Percentiles rank a stretch among this genome's conserved stretches.
These are phyloP conservation scores for Oldenlandia corymbosa DNA, from an alignment of 257 asterid genomes.

Conservation along the genomic window DNA sequence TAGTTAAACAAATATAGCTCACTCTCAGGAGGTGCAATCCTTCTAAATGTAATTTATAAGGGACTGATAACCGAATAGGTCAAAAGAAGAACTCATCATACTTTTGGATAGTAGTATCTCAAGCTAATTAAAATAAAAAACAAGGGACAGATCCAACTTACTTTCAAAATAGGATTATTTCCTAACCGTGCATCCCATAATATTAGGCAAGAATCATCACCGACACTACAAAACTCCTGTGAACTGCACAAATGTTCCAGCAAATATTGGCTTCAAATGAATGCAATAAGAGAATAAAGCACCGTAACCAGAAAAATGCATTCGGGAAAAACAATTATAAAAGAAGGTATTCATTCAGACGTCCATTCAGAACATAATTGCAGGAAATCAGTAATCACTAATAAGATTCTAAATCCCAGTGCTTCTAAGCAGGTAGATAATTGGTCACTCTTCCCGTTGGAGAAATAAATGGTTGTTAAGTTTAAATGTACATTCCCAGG, in stretches of 20 bases:
- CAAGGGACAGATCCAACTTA: slow-evolving; percentile 20
- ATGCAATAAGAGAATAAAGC: not conserved
- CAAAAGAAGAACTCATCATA: too few species aligned
- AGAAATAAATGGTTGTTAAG: not conserved
- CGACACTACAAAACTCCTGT: slow-evolving; percentile 97
- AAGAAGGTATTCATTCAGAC: not conserved
- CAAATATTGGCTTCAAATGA: slow-evolving; percentile 17
- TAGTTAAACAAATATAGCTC: too few species aligned
- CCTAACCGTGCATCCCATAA: slow-evolving; percentile 95
- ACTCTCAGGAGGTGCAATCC: too few species aligned
- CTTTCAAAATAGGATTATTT: slow-evolving; percentile 68
- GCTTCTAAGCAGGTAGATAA: not conserved
- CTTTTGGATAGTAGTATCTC: too few species aligned
- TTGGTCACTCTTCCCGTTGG: not conserved
- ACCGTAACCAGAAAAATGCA: not conserved
- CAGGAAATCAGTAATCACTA: not conserved
- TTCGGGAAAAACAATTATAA: not conserved
- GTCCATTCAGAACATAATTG: not conserved
- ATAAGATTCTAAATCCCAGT: not conserved
- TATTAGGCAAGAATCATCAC: slow-evolving; percentile 96
- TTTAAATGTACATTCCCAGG: too few species aligned
- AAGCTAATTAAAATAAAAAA: too few species aligned
- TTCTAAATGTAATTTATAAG: too few species aligned
- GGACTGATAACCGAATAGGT: too few species aligned
- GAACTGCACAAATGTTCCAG: slow-evolving; percentile 46